These are phyloP conservation scores for Collariella sp. DNA, from an alignment of 495 filamentous ascomycete species.

Conservation along the genomic window DNA sequence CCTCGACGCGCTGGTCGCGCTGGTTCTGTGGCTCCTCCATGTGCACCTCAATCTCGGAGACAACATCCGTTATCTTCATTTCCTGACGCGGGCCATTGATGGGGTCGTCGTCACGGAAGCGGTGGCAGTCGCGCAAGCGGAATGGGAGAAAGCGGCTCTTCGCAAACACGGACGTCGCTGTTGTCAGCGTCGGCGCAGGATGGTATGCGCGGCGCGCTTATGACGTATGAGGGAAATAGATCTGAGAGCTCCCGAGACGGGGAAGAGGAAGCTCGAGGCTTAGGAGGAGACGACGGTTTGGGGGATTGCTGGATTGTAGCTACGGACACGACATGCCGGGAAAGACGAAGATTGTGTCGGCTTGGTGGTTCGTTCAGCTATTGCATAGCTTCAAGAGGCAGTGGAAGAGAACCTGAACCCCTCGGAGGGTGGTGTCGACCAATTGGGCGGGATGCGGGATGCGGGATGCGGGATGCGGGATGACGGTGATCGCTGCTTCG, in stretches of 20 bases:
- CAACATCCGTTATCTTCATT: conserved; percentile 39
- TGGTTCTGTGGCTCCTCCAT: conserved; percentile 59
- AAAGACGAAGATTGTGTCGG: background rate
- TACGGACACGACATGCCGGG: conserved; percentile 11
- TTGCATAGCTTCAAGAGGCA: conserved; percentile 7
- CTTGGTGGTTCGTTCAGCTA: background rate
- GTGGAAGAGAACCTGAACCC: background rate
- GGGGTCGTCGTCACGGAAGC: background rate
- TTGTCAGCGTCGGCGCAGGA: background rate
- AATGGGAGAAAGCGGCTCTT: background rate
- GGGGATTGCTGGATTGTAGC: background rate
- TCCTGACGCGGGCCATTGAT: conserved; percentile 28
- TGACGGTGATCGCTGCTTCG: conserved; percentile 3
- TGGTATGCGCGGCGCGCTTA: conserved; percentile 2
- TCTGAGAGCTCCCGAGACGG: background rate
- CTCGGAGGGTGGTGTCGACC: conserved; percentile 5
- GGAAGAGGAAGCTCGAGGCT: conserved; percentile 4
- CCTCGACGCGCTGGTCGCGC: conserved; percentile 66
- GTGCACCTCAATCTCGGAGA: conserved; percentile 34
- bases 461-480: no score
- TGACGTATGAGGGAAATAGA: conserved; percentile 21
- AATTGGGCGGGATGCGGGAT: conserved; percentile 14
- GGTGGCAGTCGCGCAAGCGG: background rate
- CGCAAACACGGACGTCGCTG: background rate
- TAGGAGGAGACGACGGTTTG: background rate